Base-by-base conservation (phyloP, 176 grass and related monocot genomes). In the Chloris gayana region DNA sequence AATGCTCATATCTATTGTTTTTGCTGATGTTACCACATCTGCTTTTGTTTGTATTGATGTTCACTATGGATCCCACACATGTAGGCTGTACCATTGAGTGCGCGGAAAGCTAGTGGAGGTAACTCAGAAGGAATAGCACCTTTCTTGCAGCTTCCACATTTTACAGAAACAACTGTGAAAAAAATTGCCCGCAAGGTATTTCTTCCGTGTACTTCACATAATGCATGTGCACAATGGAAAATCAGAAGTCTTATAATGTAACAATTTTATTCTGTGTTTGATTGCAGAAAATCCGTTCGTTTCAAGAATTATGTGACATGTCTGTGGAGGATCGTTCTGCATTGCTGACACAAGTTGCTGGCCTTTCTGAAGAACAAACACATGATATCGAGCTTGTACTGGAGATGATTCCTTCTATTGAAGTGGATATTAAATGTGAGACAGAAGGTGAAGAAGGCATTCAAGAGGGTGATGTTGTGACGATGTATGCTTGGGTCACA, bases 401-500 rank as follows among this genome's bases (percentile, higher is more conserved):
- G 10, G 96, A 99, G 79, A 99, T 99, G 88, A 88, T 95, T 77
- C 96, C 96, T 83, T 91, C 96, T 54, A 78, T 99, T 44, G 86
- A 89, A 33, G 84, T 99, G 2, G 96, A 99, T 66, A 91, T 99
- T 71, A 99, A 86, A 42, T 99, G 96, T 7, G 96, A 99, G 64
- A 99, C 96, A 62, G 96, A 99, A 86, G 96, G 93, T 12, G 96
- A 99, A 93, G 93, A 99, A 47, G 90, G 93, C 27, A 86, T 99
- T 57, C 96, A 99, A 86, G 92, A 95, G 76, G 90, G 96, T 10
- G 96, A 99, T 66, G 75, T 99, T 6, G 96, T 99, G 59, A 95
- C 96, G 33, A 93, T 99, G 93, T 95, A 95, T 88, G 86, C 96
- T 64, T 99, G 96, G 96, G 93, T 99, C 17, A 87, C 96, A 35